Conservation (phyloP, 805 yeast species). For the Schwanniomyces polymorphus region DNA sequence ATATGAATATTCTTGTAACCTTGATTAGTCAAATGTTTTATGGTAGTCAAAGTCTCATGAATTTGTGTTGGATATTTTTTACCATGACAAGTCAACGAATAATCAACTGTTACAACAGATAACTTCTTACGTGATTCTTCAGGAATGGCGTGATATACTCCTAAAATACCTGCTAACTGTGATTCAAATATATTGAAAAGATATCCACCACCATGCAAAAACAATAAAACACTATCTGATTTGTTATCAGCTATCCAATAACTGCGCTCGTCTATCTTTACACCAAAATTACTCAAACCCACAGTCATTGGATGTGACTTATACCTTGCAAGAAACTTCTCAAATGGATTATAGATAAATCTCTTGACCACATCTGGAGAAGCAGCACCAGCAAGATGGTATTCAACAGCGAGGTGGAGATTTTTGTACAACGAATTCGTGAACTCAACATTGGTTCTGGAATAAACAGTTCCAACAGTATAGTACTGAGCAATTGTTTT, state of each 20-base stretch:
- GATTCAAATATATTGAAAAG: constrained; percentile 19
- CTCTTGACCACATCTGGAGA: constrained; percentile 19
- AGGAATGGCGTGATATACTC: constrained; percentile 19
- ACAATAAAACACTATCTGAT: constrained; percentile 14
- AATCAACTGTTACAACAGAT: constrained; percentile 21
- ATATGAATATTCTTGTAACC: constrained; percentile 16
- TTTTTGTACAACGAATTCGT: constrained; percentile 27
- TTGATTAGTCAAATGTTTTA: constrained; percentile 9
- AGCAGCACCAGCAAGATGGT: constrained; percentile 24
- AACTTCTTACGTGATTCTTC: constrained; percentile 10
- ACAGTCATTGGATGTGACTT: constrained; percentile 5
- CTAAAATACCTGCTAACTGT: constrained; percentile 22
- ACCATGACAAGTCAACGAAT: constrained; percentile 20
- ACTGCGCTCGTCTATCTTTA: constrained; percentile 2
- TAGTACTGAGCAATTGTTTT: constrained; percentile 23
- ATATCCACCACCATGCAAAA: constrained; percentile 28
- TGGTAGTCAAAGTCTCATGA: constrained; percentile 15
- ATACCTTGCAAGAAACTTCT: constrained; percentile 13
- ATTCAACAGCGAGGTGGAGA: constrained; percentile 23
- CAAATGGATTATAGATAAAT: constrained; percentile 21
- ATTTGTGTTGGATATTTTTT: constrained; percentile 25
- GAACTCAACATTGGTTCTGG: constrained; percentile 26
- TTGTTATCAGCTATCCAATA: constrained; percentile 9
- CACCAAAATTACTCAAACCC: constrained; percentile 3
- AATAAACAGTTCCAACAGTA: constrained; percentile 32